These are phyloP conservation scores for Funneliformis caledonium DNA, from an alignment of 371 early-diverging fungal genomes.

Conservation along the genomic window DNA sequence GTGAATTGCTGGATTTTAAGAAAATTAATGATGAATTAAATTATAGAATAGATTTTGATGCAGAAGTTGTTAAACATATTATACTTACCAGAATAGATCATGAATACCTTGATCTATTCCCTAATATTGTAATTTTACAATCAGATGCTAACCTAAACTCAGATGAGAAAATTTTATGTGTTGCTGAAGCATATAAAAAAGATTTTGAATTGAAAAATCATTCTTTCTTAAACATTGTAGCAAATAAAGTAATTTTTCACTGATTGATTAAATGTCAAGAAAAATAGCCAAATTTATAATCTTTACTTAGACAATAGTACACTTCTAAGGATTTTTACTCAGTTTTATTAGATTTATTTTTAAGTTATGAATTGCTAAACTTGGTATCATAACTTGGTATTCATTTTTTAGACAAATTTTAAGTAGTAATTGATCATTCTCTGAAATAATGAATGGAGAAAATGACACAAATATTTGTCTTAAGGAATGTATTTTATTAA, in stretches of 20 bases:
- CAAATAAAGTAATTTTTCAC: background rate
- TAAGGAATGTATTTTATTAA: background rate
- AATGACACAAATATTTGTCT: background rate
- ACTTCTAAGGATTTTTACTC: background rate
- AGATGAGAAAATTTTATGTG: too few relatives aligned
- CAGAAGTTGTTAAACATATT: too few relatives aligned
- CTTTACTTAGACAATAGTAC: background rate
- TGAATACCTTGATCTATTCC: background rate
- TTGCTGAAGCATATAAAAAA: background rate
- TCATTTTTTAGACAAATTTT: too few relatives aligned
- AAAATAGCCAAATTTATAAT: background rate
- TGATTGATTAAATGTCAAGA: background rate
- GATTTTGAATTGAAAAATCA: background rate
- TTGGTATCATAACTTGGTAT: background rate
- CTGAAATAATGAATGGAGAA: background rate
- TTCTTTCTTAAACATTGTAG: background rate
- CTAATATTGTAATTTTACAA: slow-evolving; percentile 4
- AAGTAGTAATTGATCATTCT: too few relatives aligned
- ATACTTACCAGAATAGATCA: too few relatives aligned
- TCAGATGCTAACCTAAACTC: too few relatives aligned
- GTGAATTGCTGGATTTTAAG: too few relatives aligned
- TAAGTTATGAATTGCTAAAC: background rate
- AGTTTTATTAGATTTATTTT: background rate
- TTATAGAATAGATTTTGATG: background rate
- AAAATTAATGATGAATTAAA: too few relatives aligned